Conservation (phyloP, 2,329 filamentous ascomycete genomes). For the Aureobasidium vineae region DNA sequence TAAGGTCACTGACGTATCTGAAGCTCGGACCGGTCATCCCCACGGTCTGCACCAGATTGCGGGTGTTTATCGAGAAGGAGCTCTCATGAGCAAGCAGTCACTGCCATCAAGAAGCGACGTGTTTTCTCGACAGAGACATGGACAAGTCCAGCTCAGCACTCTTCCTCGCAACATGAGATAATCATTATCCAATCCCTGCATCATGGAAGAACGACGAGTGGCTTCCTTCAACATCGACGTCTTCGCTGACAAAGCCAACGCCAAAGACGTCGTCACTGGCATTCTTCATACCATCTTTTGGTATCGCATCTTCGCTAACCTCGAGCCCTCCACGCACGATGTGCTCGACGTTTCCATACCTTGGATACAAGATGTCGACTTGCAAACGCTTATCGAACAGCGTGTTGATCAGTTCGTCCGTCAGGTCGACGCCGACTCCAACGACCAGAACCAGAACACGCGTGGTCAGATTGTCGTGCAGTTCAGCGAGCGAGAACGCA, state of each 20-base stretch:
- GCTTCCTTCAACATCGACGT: slow-evolving; percentile 93
- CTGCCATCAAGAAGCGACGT: neutral
- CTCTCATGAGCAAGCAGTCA: neutral
- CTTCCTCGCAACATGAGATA: slow-evolving; percentile 13
- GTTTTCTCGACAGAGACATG: neutral
- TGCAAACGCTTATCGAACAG: slow-evolving; percentile 91
- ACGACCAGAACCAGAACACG: slow-evolving; percentile 45
- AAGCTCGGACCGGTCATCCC: neutral
- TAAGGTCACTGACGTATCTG: neutral
- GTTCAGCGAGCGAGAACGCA: slow-evolving; percentile 81
- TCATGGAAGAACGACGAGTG: slow-evolving; percentile 62
- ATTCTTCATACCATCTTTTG: slow-evolving; percentile 98
- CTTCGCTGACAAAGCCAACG: slow-evolving; percentile 84
- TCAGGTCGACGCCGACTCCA: slow-evolving; percentile 57
- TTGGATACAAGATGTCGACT: slow-evolving; percentile 82
- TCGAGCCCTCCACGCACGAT: slow-evolving; percentile 79
- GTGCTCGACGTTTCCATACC: slow-evolving; percentile 88
- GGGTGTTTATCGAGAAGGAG: neutral
- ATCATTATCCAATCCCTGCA: neutral
- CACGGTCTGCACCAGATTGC: slow-evolving; percentile 1
- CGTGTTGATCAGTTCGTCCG: slow-evolving; percentile 75
- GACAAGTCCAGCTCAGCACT: neutral
- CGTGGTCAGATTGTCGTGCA: slow-evolving; percentile 80
- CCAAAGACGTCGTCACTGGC: slow-evolving; percentile 91
- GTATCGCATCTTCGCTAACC: slow-evolving; percentile 91